Conservation (phyloP, 2,329 filamentous ascomycete species). For the Dothideomycetes sp. region DNA sequence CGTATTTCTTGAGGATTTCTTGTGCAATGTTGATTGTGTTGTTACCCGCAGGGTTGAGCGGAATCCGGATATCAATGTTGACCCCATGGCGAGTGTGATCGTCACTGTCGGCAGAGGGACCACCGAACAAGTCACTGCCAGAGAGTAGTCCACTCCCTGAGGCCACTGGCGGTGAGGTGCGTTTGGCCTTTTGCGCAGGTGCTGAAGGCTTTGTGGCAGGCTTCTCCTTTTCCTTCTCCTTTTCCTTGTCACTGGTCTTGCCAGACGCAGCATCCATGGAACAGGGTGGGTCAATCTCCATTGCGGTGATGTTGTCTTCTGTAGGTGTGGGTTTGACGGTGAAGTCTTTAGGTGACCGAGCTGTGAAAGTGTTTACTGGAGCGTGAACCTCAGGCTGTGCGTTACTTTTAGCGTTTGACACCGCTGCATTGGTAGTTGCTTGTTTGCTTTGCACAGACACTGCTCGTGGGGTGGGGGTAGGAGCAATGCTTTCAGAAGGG, state of each 20-base stretch:
- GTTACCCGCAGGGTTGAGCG: conserved; percentile 71
- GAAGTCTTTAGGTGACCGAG: conserved; percentile 15
- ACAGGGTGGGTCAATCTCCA: conserved; percentile 25
- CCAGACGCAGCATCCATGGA: too few species aligned
- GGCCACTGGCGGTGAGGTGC: conserved; percentile 46
- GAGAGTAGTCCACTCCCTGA: conserved; percentile 56
- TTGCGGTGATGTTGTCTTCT: conserved; percentile 21
- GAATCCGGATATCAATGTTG: conserved; percentile 79
- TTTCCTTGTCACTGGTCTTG: conserved; percentile 9
- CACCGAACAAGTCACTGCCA: conserved; percentile 52
- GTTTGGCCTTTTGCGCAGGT: conserved; percentile 31
- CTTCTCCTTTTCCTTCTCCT: conserved; percentile 9
- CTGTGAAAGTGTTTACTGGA: conserved; percentile 12
- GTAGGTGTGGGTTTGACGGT: conserved; percentile 18
- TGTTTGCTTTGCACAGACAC: conserved; percentile 11
- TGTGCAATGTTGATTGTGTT: conserved; percentile 94
- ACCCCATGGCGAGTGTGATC: conserved; percentile 42
- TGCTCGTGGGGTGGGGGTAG: conserved; percentile 18
- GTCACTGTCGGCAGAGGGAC: conserved; percentile 38
- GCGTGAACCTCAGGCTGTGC: conserved; percentile 5
- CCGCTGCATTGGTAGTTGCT: conserved; percentile 4
- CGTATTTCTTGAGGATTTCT: conserved; percentile 86
- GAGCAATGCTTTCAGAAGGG: conserved; percentile 22
- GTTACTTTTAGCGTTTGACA: conserved; percentile 1
- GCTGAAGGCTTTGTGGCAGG: conserved; percentile 4